Conservation (phyloP, 1,139 yeast genomes). For the Meyerozyma sp. region DNA sequence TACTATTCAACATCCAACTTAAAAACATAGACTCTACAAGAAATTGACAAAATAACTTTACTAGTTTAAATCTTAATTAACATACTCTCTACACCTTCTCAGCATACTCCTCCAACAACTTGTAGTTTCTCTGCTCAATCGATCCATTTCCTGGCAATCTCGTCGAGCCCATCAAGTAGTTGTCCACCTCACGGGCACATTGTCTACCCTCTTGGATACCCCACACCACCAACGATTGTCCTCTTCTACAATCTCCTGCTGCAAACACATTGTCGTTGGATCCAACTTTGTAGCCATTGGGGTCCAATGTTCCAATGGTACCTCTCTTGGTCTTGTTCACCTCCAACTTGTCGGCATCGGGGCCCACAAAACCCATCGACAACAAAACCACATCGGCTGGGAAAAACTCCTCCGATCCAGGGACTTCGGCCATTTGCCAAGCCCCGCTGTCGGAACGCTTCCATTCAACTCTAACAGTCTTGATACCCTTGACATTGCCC, state of each 20-base stretch:
- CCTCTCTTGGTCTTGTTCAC: constrained; percentile 82
- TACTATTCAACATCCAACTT: too few relatives aligned
- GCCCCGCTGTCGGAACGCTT: constrained; percentile 92
- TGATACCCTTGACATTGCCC: constrained; percentile 89
- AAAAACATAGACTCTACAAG: too few relatives aligned
- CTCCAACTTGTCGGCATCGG: constrained; percentile 76
- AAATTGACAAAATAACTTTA: too few relatives aligned
- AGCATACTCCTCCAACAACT: constrained; percentile 68
- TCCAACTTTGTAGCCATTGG: constrained; percentile 67
- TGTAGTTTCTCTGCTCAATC: constrained; percentile 76
- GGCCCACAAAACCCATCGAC: constrained; percentile 98
- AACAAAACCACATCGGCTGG: constrained; percentile 91
- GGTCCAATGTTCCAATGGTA: constrained; percentile 65
- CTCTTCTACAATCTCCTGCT: constrained; percentile 99
- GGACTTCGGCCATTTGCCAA: constrained; percentile 98
- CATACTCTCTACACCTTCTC: constrained; percentile 35
- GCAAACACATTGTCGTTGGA: constrained; percentile 70
- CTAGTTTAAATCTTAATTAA: too few relatives aligned
- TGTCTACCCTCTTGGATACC: constrained; percentile 99
- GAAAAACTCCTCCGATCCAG: constrained; percentile 89
- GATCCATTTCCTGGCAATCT: constrained; percentile 93
- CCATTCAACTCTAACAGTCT: constrained; percentile 98
- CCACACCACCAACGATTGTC: constrained; percentile 97
- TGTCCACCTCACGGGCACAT: constrained; percentile 92
- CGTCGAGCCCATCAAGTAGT: constrained; percentile 69